These are phyloP conservation scores for Quercus bicolor DNA, from an alignment of 306 rosid genomes.

Conservation along the genomic window DNA sequence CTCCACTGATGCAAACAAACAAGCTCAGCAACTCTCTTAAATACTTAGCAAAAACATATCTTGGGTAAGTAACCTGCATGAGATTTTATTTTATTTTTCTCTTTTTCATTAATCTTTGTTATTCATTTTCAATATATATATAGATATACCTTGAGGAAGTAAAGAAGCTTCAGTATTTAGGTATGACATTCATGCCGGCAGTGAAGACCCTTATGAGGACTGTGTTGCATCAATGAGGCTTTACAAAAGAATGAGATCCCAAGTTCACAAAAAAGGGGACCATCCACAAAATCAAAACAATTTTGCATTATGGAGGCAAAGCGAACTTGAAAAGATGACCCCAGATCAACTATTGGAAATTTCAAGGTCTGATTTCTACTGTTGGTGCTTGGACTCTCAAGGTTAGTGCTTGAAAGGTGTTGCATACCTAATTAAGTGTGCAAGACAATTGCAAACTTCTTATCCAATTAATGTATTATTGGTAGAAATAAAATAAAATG, in stretches of 20 bases:
- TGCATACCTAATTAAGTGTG: too few species aligned
- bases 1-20: constrained; percentile 95
- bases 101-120: neutral
- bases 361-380: constrained; percentile 87
- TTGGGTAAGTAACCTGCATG: constrained; percentile 55
- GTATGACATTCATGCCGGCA: constrained; percentile 82
- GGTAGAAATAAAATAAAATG: too few species aligned
- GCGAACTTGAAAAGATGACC: constrained; percentile 75
- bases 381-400: constrained; percentile 88
- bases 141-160: neutral
- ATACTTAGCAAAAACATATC: constrained; percentile 80
- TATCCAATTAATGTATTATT: too few species aligned
- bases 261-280: constrained; percentile 53
- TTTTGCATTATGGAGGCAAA: constrained; percentile 68
- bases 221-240: constrained; percentile 84
- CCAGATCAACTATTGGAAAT: constrained; percentile 77
- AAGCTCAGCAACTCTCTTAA: constrained; percentile 91
- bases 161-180: constrained; percentile 26
- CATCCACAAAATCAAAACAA: constrained; percentile 67
- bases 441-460: too few species aligned
- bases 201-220: constrained; percentile 83
- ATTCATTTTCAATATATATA: neutral
- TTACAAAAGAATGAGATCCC: constrained; percentile 80
- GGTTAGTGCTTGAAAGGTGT: constrained; percentile 4
- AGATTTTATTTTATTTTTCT: too few species aligned